Evolutionary conservation across 169 alveolate species (phyloP), one percentile per base, ranked within the genome.

Genomic region (Plasmodium inui): DNA sequence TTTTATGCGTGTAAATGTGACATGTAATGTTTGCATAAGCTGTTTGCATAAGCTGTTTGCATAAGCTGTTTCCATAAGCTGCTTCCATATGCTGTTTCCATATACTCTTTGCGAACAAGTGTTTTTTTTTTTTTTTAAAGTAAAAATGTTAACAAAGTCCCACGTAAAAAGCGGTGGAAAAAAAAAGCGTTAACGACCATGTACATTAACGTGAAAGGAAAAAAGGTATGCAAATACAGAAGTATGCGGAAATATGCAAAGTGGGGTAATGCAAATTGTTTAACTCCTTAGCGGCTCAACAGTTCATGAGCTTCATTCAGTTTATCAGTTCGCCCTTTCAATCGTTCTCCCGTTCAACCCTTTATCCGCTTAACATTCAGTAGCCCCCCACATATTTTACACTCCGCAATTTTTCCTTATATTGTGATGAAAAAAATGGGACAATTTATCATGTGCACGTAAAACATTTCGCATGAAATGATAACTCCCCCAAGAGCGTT

Each of bases 61-160:
- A 26, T 28, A 67, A 22, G 17, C 37, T 67, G 22, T 12, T 50
- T 50, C 26, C 37, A 26, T 37, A 37, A n/a, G n/a, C n/a, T 61
- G n/a, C 22, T 67, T 67, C 1, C 76, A 26, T 28, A 67, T 67
- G 17, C 37, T 67, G 22, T 12, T 50, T 50, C 26, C 37, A 26
- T 37, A 37, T 39, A 37, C 53, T 37, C 0, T 78, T 37, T 78
- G 41, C 50, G 6, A 37, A 39, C 26, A 22, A 37, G 26, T 76
- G 22, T 12, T 28, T 74, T 34, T 74, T 30, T 76, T 17, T 19
- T 76, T 22, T 76, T 76, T 30, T 3, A 76, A 30, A 76, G 28
- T 37, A 76, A 76, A 32, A 76, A 76, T 76, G 41, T 76, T 76
- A 76, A 73, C 57, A 76, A n/a, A 76, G 83, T 44, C 67, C 34